phyloP scores from a whole-genome alignment of 1,284 basidiomycete genomes.

The Cerrena zonata region DNA sequence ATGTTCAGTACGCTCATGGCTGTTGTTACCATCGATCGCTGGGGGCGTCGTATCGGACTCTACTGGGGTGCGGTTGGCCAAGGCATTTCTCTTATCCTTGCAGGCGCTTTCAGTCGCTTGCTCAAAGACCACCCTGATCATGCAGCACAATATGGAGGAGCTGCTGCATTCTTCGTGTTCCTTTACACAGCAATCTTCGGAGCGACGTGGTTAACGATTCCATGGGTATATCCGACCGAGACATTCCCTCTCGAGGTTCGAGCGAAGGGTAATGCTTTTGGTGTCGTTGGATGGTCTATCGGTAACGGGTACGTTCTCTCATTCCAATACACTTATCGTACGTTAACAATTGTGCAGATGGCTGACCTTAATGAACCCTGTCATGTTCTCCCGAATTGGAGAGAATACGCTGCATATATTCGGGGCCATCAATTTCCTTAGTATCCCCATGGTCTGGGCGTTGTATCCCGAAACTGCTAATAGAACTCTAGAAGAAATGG shows the following conservation, averaged over 20 bases:
- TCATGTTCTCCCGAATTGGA: slow-evolving; percentile 31
- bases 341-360: slow-evolving; percentile 20
- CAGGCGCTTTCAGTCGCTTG: slow-evolving; percentile 40
- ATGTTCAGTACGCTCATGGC: slow-evolving; percentile 41
- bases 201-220: slow-evolving; percentile 57
- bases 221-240: slow-evolving; percentile 39
- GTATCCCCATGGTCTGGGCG: slow-evolving; percentile 45
- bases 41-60: slow-evolving; percentile 42
- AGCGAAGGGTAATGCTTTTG: slow-evolving; percentile 50
- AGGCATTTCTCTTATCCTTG: slow-evolving; percentile 36
- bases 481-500: slow-evolving; percentile 46
- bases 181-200: slow-evolving; percentile 43
- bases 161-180: slow-evolving; percentile 45
- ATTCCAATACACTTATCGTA: not conserved
- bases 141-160: slow-evolving; percentile 39
- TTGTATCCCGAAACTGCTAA: slow-evolving; percentile 50
- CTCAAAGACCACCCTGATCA: slow-evolving; percentile 40
- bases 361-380: slow-evolving; percentile 32
- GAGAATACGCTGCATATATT: slow-evolving; percentile 43
- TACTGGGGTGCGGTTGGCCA: slow-evolving; percentile 40
- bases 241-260: slow-evolving; percentile 63
- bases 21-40: slow-evolving; percentile 42
- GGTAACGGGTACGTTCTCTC: slow-evolving; percentile 35
- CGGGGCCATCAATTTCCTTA: slow-evolving; percentile 42
- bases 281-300: slow-evolving; percentile 49